Evolutionary conservation across 2,329 filamentous ascomycete genomes (phyloP).

Genomic region (Aspergillus uvarum): DNA sequence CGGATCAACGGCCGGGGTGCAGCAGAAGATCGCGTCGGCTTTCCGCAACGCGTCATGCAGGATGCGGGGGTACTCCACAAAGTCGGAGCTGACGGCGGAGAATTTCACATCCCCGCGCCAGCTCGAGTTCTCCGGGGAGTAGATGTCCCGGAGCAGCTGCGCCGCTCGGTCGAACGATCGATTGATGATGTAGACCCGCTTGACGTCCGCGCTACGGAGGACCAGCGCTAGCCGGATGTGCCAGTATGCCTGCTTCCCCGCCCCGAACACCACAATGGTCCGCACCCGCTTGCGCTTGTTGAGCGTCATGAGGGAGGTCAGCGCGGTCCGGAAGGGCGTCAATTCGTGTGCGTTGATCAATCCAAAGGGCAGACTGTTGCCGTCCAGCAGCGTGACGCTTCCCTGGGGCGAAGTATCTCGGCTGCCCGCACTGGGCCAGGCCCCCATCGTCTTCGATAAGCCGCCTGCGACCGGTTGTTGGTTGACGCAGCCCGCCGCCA

Average conservation of each 20-base stretch:
- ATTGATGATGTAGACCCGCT: conserved; percentile 80
- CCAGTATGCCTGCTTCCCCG: conserved; percentile 91
- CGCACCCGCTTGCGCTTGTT: conserved; percentile 68
- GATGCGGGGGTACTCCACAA: conserved; percentile 67
- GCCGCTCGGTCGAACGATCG: conserved; percentile 53
- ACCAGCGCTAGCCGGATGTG: conserved; percentile 82
- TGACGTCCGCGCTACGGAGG: conserved; percentile 64
- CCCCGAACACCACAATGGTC: conserved; percentile 80
- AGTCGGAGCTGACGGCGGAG: conserved; percentile 66
- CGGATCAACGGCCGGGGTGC: conserved; percentile 71
- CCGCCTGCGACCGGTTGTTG: conserved; percentile 27
- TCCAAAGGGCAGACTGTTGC: conserved; percentile 57
- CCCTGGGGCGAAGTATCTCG: conserved; percentile 54
- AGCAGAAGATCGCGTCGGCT: conserved; percentile 83
- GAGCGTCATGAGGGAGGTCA: conserved; percentile 61
- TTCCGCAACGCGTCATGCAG: conserved; percentile 67
- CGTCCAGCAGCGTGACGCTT: conserved; percentile 60
- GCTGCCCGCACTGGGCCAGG: conserved; percentile 36
- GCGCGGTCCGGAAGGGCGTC: conserved; percentile 67
- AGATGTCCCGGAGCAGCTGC: conserved; percentile 54
- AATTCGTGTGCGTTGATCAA: conserved; percentile 67
- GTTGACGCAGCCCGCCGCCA: conserved; percentile 33
- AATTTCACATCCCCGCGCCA: conserved; percentile 69
- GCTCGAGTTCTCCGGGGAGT: conserved; percentile 53
- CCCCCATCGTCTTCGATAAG: conserved; percentile 32